Evolutionary conservation across 1,284 basidiomycete genomes (phyloP).

Genomic region (Ceratobasidium papillatum): DNA sequence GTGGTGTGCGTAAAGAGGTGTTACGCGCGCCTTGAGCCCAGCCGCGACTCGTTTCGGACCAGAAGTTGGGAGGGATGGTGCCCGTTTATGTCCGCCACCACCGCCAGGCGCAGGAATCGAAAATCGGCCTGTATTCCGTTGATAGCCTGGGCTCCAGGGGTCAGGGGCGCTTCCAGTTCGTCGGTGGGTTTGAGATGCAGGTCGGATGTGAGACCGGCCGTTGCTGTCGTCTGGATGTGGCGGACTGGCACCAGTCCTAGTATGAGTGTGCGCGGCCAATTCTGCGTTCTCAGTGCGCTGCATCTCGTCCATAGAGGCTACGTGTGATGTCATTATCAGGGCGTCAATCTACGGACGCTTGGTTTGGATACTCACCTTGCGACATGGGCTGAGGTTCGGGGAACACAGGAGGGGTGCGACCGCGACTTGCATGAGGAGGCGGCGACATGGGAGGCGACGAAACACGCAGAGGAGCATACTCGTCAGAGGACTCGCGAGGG

Average conservation of each 20-base stretch:
- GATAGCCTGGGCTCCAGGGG: conserved; percentile 30
- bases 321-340: not conserved
- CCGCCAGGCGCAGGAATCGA: not conserved
- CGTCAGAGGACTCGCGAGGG: conserved; percentile 4
- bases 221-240: not conserved
- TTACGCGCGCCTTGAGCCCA: not conserved
- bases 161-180: conserved; percentile 8
- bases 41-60: not conserved
- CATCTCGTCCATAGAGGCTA: conserved; percentile 36
- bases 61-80: not conserved
- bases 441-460: not conserved
- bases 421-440: not conserved
- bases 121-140: conserved; percentile 16
- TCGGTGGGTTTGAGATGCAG: conserved; percentile 1
- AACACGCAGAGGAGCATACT: conserved; percentile 4
- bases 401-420: conserved; percentile 10
- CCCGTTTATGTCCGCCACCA: not conserved
- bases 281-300: conserved; percentile 1
- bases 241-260: not conserved
- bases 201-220: not conserved
- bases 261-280: not conserved
- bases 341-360: not conserved
- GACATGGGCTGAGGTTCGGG: conserved; percentile 35
- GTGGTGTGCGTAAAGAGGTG: conserved; percentile 30
- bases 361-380: conserved; percentile 6